Percentiles rank a stretch among this genome's conserved stretches.
Evolutionary conservation across 2,329 filamentous ascomycete species (phyloP).

Genomic region (Penicillium sp.): DNA sequence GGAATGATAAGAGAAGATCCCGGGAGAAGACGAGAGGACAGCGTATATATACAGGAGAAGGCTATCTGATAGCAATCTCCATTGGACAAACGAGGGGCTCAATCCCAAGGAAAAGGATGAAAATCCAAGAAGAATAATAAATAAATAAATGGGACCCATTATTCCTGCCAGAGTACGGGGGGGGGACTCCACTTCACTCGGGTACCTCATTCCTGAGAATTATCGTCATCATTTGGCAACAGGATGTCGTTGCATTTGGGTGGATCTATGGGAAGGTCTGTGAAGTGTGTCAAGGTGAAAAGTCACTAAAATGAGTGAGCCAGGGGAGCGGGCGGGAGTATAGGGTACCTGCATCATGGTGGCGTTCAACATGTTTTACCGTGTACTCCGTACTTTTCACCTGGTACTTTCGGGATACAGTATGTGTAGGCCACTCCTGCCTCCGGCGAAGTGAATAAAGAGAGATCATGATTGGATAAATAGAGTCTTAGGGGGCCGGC

Average conservation of each 20-base stretch:
- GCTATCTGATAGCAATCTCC: constrained; percentile 23
- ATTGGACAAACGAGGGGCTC: constrained; percentile 15
- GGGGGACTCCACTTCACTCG: constrained; percentile 36
- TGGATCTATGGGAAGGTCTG: constrained; percentile 16
- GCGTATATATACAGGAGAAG: constrained; percentile 29
- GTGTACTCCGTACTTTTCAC: constrained; percentile 27
- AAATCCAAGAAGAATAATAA: constrained; percentile 10
- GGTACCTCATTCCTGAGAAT: constrained; percentile 47
- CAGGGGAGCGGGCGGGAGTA: constrained; percentile 19
- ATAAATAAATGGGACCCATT: constrained; percentile 23
- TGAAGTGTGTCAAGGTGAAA: constrained; percentile 8
- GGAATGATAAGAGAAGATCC: constrained; percentile 11
- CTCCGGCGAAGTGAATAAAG: constrained; percentile 10
- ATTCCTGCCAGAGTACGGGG: constrained; percentile 20
- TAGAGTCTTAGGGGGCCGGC: constrained; percentile 18
- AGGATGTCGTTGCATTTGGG: constrained; percentile 22
- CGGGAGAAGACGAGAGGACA: constrained; percentile 14
- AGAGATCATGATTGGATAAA: constrained; percentile 22
- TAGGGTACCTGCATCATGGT: constrained; percentile 31
- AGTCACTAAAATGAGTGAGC: background rate
- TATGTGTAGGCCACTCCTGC: background rate
- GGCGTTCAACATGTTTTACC: constrained; percentile 16
- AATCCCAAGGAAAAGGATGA: constrained; percentile 11
- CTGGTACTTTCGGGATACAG: background rate
- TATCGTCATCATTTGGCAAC: constrained; percentile 43